Evolutionary conservation across 140 eudicot genomes (phyloP), one percentile per base, ranked within the genome.

Genomic region (Anethum foeniculum): DNA sequence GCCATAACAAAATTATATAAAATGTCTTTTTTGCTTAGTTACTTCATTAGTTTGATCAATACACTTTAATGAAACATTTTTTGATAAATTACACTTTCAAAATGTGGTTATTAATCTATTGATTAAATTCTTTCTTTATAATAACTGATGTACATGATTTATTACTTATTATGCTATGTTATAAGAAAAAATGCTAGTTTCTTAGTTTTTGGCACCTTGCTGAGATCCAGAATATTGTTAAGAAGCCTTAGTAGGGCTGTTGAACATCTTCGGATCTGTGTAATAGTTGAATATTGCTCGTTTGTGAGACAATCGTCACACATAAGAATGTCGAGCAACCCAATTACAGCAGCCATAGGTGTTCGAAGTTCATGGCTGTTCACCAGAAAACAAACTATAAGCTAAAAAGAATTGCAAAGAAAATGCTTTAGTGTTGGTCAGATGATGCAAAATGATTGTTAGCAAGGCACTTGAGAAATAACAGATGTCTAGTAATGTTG

Each of bases 271-370:
- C 99, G 97, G 80, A 95, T 92, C 72, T 95, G 99, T 52, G 91
- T 91, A 60, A 95, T 80, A 74, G 89, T 95, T 60, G 89, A 87
- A 71, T 87, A 89, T 80, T 95, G 99, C 83, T 95, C 99, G 51
- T 89, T 91, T 80, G 97, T 90, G 83, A 95, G 96, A 85, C 85
- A 90, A 41, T 93, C 97, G 38, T 95, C 99, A 71, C 97, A 85
- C 78, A 93, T 88, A 82, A 95, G 99, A 81, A 95, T 95, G 90
- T 95, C 99, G 85, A 95, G 90, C 89, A 95, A 84, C 77, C 99
- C 99, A 86, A 95, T 93, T 77, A 95, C 99, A 48, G 99, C 99
- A 84, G 99, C 99, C 99, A 95, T 95, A 81, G 99, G 99, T 84
- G 99, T 95, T 81, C 99, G 86, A 79, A 95, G 84, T 80, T 95